Conservation (phyloP, 768 basidiomycete species). For the Postia placenta region DNA sequence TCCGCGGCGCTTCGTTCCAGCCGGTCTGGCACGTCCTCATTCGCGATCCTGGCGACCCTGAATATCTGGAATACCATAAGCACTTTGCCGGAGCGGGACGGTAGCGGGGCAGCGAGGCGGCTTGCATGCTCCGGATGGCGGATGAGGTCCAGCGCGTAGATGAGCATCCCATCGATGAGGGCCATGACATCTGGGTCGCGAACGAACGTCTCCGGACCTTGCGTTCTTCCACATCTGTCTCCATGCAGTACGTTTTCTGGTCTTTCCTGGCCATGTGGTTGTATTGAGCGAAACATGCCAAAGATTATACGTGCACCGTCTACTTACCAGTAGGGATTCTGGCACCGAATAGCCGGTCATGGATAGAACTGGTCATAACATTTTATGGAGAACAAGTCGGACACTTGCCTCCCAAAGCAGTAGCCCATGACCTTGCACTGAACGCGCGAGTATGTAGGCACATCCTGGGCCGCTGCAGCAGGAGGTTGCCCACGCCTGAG, state of each 20-base stretch:
- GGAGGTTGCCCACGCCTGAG: slow-evolving; percentile 2
- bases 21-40: slow-evolving; percentile 4
- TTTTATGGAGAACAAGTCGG: neutral
- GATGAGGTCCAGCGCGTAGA: slow-evolving; percentile 11
- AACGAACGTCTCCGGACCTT: slow-evolving; percentile 4
- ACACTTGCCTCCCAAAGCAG: slow-evolving; percentile 9
- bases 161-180: slow-evolving; percentile 9
- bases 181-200: slow-evolving; percentile 10
- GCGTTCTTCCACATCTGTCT: too few species aligned
- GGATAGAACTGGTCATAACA: too few species aligned
- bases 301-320: too few species aligned
- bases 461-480: too few species aligned
- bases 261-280: too few species aligned
- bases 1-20: slow-evolving; percentile 1
- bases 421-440: slow-evolving; percentile 12
- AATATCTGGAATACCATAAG: slow-evolving; percentile 7
- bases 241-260: slow-evolving; percentile 10
- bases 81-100: slow-evolving; percentile 4
- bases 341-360: too few species aligned
- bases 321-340: too few species aligned
- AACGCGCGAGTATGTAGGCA: neutral
- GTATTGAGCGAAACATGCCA: too few species aligned
- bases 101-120: slow-evolving; percentile 3
- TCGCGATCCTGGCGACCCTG: slow-evolving; percentile 2
- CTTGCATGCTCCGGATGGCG: slow-evolving; percentile 11